Evolutionary conservation across 805 yeast genomes (phyloP).

Genomic region (Candida stauntonica): DNA sequence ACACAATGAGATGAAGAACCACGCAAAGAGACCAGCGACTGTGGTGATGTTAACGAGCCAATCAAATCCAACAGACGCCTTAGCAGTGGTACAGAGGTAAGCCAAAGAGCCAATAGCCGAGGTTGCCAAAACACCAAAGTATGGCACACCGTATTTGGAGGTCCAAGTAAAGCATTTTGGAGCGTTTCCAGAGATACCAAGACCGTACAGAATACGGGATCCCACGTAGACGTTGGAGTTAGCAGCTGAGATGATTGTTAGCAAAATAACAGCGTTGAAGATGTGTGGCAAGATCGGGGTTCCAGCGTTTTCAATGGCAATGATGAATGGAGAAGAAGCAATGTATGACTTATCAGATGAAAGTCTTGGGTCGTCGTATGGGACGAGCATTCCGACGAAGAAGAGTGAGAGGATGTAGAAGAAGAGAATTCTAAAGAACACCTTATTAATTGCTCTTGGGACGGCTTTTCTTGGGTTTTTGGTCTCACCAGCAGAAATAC

Average conservation of each 20-base stretch:
- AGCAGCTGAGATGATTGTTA: constrained; percentile 70
- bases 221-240: constrained; percentile 74
- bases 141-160: constrained; percentile 59
- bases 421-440: constrained; percentile 57
- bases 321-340: constrained; percentile 62
- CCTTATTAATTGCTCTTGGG: constrained; percentile 69
- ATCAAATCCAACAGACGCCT: constrained; percentile 56
- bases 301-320: constrained; percentile 66
- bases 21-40: constrained; percentile 68
- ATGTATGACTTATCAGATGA: constrained; percentile 32
- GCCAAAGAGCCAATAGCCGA: constrained; percentile 61
- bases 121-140: constrained; percentile 50
- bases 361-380: constrained; percentile 54
- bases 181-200: constrained; percentile 56
- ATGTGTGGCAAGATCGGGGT: constrained; percentile 63
- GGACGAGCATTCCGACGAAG: constrained; percentile 68
- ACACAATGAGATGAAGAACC: constrained; percentile 66
- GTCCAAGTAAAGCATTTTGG: constrained; percentile 49
- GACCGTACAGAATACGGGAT: constrained; percentile 60
- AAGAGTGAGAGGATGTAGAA: constrained; percentile 64
- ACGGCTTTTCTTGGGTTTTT: constrained; percentile 46
- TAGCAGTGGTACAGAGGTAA: constrained; percentile 47
- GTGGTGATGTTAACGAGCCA: constrained; percentile 75
- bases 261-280: constrained; percentile 64
- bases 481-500: constrained; percentile 72